Base-by-base conservation (phyloP, 192 early-diverging fungal genomes). In the Linderina pennispora region DNA sequence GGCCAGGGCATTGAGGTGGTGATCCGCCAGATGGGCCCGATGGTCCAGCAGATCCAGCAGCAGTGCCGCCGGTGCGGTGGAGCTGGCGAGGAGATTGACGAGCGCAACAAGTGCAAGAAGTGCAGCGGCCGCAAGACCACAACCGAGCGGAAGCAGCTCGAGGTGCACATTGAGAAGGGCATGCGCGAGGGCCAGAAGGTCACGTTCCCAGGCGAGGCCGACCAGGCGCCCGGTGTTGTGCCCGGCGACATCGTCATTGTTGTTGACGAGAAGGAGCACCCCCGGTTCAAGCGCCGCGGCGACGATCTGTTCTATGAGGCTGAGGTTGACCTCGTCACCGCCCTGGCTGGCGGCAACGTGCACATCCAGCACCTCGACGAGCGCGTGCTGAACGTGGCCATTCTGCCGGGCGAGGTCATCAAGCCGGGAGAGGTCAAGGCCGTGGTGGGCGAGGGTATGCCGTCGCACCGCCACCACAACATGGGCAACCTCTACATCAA, bases 41-140 rank as follows among this genome's bases (percentile, higher is more conserved):
- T 99, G 95, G 86, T 99, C 46, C 97, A 99, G 80, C 97, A 98
- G 77, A 90, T 98, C 75, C 97, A 99, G 71, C 92, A 96, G 65
- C 82, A 91, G 21, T 99, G 97, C 75, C 74, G 73, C 24, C 82
- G 84, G 35, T 99, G 97, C 75, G 74, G 80, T 40, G 97, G 92
- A 47, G 80, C 83, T 48, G 95, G 97, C 51, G 86, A 94, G 58
- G 79, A 88, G 51, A 94, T 99, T 48, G 81, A 84, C 43, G 81
- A 86, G 38, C 92, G 91, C 69, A 82, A 91, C 70, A 76, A 87
- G 48, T 99, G 97, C 82, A 87, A 83, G 60, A 50, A 65, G 45
- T 99, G 97, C 78, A 76, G 83, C 32, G 97, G 90, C 35, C 85
- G 85, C 54, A 99, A 99, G 77, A 76, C 89, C 26, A 44, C 73